Conservation (phyloP, 345 rosid genomes). For the Gossypium stocksii region DNA sequence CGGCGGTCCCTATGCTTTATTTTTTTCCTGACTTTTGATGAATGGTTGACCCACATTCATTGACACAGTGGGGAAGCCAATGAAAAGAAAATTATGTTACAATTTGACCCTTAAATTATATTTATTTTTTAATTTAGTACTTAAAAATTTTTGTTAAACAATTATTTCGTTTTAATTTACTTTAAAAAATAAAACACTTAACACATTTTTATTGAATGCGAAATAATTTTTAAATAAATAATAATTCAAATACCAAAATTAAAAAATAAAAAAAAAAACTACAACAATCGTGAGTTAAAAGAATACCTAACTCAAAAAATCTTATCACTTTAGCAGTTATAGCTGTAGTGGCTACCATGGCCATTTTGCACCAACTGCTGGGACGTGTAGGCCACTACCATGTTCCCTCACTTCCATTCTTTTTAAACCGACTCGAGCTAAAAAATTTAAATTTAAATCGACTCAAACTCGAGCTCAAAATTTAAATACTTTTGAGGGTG, state of each 20-base stretch:
- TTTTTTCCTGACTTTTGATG: background rate
- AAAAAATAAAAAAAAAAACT: too few species aligned
- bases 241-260: too few species aligned
- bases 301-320: constrained; percentile 33
- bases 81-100: too few species aligned
- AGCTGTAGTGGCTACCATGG: constrained; percentile 24
- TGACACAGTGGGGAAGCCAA: constrained; percentile 20
- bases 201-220: too few species aligned
- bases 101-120: too few species aligned
- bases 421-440: background rate
- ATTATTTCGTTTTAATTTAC: too few species aligned
- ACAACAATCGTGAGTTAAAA: too few species aligned
- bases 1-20: constrained; percentile 12
- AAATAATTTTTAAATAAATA: too few species aligned
- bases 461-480: too few species aligned
- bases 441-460: background rate
- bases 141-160: too few species aligned
- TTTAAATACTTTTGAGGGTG: fast-evolving
- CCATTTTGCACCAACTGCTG: constrained; percentile 15
- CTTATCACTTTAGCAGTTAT: constrained; percentile 42
- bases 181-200: too few species aligned
- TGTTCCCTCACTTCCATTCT: background rate
- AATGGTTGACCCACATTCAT: constrained; percentile 13
- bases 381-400: constrained; percentile 35
- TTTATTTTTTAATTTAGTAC: too few species aligned